Conservation (phyloP, 2,329 filamentous ascomycete genomes). For the Mycogone perniciosa region DNA sequence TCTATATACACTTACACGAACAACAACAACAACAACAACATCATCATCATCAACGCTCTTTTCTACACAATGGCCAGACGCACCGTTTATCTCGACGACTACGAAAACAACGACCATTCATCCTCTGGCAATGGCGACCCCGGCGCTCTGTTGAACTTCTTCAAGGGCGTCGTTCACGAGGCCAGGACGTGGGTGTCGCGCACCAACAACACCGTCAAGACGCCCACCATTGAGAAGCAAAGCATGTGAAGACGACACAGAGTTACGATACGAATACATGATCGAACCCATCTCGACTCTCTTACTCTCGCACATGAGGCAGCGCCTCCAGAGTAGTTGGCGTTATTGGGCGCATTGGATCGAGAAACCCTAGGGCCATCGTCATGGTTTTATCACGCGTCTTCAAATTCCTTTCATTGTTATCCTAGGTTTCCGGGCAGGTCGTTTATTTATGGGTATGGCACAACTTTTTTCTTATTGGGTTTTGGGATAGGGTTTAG, state of each 20-base stretch:
- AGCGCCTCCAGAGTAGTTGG: no score
- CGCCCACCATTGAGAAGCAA: constrained; percentile 9
- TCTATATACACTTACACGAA: not conserved
- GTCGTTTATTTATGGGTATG: no score
- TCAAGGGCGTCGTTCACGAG: constrained; percentile 9
- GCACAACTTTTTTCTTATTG: no score
- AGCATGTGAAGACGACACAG: not conserved
- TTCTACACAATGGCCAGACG: constrained; percentile 8
- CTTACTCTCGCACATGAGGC: no score
- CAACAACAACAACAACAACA: no score
- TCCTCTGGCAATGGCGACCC: not conserved
- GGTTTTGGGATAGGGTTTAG: no score
- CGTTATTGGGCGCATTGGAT: no score
- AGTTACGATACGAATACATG: not conserved
- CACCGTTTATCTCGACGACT: constrained; percentile 12
- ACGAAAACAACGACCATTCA: constrained; percentile 1
- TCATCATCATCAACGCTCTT: not conserved
- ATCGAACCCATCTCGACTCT: no score
- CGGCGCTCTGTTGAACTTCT: constrained; percentile 6
- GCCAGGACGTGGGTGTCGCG: constrained; percentile 7
- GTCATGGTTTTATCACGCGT: no score
- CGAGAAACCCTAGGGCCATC: no score
- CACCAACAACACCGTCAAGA: constrained; percentile 1
- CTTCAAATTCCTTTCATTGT: no score
- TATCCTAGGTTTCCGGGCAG: no score